Percentiles rank a stretch among this genome's conserved stretches.
These are phyloP conservation scores for Sphaerosporella brunnea DNA, from an alignment of 495 filamentous ascomycete species.

Conservation along the genomic window DNA sequence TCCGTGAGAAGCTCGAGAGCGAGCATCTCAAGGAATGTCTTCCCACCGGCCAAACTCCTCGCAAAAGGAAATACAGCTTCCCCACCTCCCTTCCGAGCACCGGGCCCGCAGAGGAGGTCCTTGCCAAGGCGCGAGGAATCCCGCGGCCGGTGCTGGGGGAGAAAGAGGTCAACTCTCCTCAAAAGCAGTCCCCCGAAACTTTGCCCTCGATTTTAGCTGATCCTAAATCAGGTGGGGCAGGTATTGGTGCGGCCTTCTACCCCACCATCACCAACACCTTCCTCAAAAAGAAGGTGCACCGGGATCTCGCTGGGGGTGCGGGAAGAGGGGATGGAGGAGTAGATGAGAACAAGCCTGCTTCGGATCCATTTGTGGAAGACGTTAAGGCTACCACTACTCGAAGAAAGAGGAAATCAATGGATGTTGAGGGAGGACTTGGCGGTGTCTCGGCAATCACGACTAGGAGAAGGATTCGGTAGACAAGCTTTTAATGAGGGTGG, in stretches of 20 bases:
- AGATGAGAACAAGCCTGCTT: neutral
- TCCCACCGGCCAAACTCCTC: constrained; percentile 70
- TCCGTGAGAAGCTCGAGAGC: constrained; percentile 44
- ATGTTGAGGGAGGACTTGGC: neutral
- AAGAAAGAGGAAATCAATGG: neutral
- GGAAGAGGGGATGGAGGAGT: neutral
- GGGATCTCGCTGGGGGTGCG: neutral
- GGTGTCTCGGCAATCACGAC: neutral
- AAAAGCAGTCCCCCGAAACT: constrained; percentile 8
- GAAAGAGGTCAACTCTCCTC: constrained; percentile 20
- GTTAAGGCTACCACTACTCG: neutral
- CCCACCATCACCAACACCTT: constrained; percentile 2
- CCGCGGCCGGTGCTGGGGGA: constrained; percentile 16
- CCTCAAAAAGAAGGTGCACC: constrained; percentile 1
- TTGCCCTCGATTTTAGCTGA: constrained; percentile 2
- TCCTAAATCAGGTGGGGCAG: constrained; percentile 4
- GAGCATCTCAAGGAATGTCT: constrained; percentile 57
- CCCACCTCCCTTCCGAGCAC: constrained; percentile 62
- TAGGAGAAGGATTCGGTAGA: constrained; percentile 3
- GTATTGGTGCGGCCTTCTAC: constrained; percentile 13
- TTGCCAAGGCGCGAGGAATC: constrained; percentile 30
- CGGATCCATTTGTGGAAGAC: neutral
- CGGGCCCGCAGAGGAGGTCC: constrained; percentile 46
- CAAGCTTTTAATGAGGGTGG: too few species aligned
- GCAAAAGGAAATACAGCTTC: constrained; percentile 58